These are phyloP conservation scores for Sugiyamaella boreocaroliniensis DNA, from an alignment of 805 yeast genomes.

Conservation along the genomic window DNA sequence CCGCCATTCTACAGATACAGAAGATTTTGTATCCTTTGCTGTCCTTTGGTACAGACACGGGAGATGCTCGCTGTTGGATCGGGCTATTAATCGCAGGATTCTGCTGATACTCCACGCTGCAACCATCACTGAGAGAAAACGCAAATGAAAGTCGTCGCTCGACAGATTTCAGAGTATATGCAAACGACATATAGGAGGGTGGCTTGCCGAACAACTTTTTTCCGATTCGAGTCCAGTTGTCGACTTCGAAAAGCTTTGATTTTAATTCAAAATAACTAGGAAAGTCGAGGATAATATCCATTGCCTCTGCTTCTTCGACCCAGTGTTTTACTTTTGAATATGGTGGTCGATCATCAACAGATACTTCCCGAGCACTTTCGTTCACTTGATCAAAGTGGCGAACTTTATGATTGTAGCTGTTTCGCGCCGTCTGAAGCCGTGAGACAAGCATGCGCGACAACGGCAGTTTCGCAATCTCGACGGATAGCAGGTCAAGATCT, in stretches of 20 bases:
- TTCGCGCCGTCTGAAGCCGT: slow-evolving; percentile 18
- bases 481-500: slow-evolving; percentile 13
- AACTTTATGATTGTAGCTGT: slow-evolving; percentile 14
- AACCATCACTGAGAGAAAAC: slow-evolving; percentile 5
- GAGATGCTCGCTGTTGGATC: too few relatives aligned
- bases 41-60: too few relatives aligned
- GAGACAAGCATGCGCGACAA: slow-evolving; percentile 15
- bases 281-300: slow-evolving; percentile 11
- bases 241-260: slow-evolving; percentile 24
- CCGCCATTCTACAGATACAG: slow-evolving; percentile 45
- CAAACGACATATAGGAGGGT: slow-evolving; percentile 30
- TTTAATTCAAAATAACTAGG: slow-evolving; percentile 17
- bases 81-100: too few relatives aligned
- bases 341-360: slow-evolving; percentile 29
- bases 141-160: slow-evolving; percentile 15
- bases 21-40: slow-evolving; percentile 31
- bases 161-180: slow-evolving; percentile 24
- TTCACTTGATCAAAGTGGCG: slow-evolving; percentile 14
- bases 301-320: slow-evolving; percentile 19
- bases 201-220: slow-evolving; percentile 33
- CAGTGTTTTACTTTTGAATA: slow-evolving; percentile 27
- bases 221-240: slow-evolving; percentile 35
- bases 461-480: slow-evolving; percentile 5
- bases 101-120: too few relatives aligned
- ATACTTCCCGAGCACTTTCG: slow-evolving; percentile 27